Base-by-base conservation (phyloP, 140 eudicot species). In the Erigeron philadelphicus region DNA sequence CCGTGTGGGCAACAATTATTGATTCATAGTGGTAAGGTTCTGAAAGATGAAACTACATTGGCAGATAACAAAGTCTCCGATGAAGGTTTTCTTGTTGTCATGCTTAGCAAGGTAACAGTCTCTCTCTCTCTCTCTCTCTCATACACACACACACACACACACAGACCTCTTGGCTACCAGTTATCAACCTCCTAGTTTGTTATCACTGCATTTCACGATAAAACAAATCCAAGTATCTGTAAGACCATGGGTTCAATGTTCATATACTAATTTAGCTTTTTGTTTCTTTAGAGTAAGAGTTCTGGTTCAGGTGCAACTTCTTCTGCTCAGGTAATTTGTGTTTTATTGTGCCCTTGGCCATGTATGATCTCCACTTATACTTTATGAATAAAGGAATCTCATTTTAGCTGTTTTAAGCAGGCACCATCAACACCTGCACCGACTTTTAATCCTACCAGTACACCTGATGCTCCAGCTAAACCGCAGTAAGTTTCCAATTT, bases 41-140 rank as follows among this genome's bases (percentile, higher is more conserved):
- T 93, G 83, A 93, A 93, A 79, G 99, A 93, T 61, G 97, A 87
- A 80, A 87, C 89, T 70, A 89, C 99, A n/a, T 79, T 93, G 80
- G 72, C 84, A 35, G 95, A 93, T 70, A 93, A 87, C 81, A 93
- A 87, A 77, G 88, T 93, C 63, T 79, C 95, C 0, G 95, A 93
- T 71, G 95, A 93, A 87, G 96, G 95, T 54, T 93, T 89, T 81
- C 94, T 93, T 46, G 99, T 93, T 66, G 97, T 93, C 75, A 93
- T 93, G 99, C 94, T 93, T 53, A 87, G 95, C 80, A 93, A 93
- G 97, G 99, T 93, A 85, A 61, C 50, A 55, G 5, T 42, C 1
- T 17, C 3, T 40, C n/a, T 62, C 6, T 53, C n/a, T 31, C 38
- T 31, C 38, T 31, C 38, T 31, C 38, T 31, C 38, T 31, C 38